Evolutionary conservation across 78 protist genomes (phyloP), one percentile per base, ranked within the genome.

Genomic region (Ministeria vibrans): DNA sequence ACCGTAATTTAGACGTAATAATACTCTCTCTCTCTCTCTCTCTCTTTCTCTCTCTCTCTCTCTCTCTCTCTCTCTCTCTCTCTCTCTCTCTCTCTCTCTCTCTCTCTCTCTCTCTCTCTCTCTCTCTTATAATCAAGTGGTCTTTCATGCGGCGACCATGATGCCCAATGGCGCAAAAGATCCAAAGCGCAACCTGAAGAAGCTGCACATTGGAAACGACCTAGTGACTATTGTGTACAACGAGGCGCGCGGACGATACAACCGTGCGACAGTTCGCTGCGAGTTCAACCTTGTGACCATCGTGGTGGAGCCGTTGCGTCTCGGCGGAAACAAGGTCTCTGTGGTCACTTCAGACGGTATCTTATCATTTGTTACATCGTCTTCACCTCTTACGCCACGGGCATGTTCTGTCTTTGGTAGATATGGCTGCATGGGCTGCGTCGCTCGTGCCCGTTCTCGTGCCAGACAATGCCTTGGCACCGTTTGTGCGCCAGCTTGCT

Each of bases 181-280:
- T 41, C 7, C 23, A 7, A 15, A 22, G 39, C 46, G 43, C 27
- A 4, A 68, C 34, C 13, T 0, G 36, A 68, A 68, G 46, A 68
- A 68, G 27, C 74, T 36, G 20, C 74, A 68, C 46, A 68, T 68
- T 13, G 74, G 74, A 15, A 68, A 68, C 74, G 74, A 68, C 46
- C 41, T 23, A 5, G 46, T 68, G 32, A 68, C 74, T 27, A 39
- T 68, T 32, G 74, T 68, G 0, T 68, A 39, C 74, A 32, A 68
- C 74, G 28, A 68, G 22, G 36, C 74, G 7, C 25, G 27, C 18
- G 51, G 11, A 27, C 27, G 20, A 5, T 68, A 39, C 74, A 32
- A 11, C 28, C 11, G 13, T 36, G 43, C 36, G 51, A 41, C 74
- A 2, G 46, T 68, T 18, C n/a, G n/a, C n/a, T n/a, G n/a, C n/a